phyloP scores from a whole-genome alignment of 495 filamentous ascomycete species.

The Penicillium angulare region DNA sequence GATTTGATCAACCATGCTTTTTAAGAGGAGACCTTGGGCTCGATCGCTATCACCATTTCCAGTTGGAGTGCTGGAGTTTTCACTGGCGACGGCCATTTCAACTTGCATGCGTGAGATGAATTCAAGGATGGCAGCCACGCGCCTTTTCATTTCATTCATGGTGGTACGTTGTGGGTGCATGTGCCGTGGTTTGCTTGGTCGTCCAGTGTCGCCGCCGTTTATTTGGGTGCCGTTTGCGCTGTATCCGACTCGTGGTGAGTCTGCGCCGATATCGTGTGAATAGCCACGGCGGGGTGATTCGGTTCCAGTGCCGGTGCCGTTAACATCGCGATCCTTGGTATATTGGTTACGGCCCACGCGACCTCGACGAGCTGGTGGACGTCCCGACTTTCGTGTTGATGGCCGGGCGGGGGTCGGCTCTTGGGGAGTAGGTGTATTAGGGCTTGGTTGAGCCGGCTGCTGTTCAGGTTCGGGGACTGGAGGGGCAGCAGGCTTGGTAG shows the following conservation, averaged over 20 bases:
- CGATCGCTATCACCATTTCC: slow-evolving; percentile 35
- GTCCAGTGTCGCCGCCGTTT: slow-evolving; percentile 48
- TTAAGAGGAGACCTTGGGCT: slow-evolving; percentile 34
- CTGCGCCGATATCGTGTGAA: slow-evolving; percentile 57
- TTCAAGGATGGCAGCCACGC: slow-evolving; percentile 78
- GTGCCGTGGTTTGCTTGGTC: slow-evolving; percentile 57
- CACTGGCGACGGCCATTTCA: slow-evolving; percentile 66
- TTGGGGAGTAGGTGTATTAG: slow-evolving; percentile 53
- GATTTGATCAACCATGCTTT: slow-evolving; percentile 38
- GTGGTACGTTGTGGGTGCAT: slow-evolving; percentile 61
- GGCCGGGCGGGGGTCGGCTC: slow-evolving; percentile 41
- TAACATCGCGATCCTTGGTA: slow-evolving; percentile 68
- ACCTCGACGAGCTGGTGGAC: slow-evolving; percentile 61
- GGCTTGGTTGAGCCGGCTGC: slow-evolving; percentile 46
- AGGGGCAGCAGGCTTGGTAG: slow-evolving; percentile 26
- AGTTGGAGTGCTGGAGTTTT: slow-evolving; percentile 39
- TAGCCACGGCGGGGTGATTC: slow-evolving; percentile 64
- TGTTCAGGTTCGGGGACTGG: slow-evolving; percentile 10
- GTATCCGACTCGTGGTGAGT: slow-evolving; percentile 41
- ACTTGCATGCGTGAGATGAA: slow-evolving; percentile 89
- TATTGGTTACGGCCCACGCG: slow-evolving; percentile 85
- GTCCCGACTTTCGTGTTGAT: slow-evolving; percentile 64
- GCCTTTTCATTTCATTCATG: slow-evolving; percentile 88
- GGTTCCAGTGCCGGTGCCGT: slow-evolving; percentile 55
- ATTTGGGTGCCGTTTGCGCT: slow-evolving; percentile 32